phyloP scores from a whole-genome alignment of 441 rosid genomes.

The Flueggea neowawraea region DNA sequence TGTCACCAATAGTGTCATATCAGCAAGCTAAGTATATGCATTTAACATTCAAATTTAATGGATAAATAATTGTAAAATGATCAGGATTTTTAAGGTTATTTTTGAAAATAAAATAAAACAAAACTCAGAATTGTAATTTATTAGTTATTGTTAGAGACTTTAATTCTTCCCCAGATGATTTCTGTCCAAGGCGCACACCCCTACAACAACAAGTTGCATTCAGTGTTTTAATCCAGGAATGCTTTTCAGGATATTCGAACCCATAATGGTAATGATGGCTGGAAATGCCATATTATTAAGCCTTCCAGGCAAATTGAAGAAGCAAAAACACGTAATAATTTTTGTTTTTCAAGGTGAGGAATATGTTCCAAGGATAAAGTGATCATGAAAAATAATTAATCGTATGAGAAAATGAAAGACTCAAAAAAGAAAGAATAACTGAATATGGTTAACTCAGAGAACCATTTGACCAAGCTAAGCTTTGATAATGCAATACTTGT shows the following conservation, averaged over 20 bases:
- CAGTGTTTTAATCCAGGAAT: not conserved
- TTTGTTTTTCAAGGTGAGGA: not conserved
- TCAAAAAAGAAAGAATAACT: not conserved
- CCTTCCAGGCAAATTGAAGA: conserved; percentile 1
- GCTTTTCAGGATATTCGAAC: not conserved
- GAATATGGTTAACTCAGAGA: not conserved
- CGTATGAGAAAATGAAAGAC: not conserved
- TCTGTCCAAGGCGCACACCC: not conserved
- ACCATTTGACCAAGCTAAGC: conserved; percentile 2
- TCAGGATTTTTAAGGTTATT: too few species aligned
- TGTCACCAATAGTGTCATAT: too few species aligned
- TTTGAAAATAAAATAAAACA: too few species aligned
- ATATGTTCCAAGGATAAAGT: conserved; percentile 20
- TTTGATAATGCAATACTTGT: too few species aligned
- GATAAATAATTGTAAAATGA: too few species aligned
- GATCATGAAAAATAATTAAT: not conserved
- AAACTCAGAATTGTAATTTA: too few species aligned
- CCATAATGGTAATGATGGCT: not conserved
- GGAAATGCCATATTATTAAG: not conserved
- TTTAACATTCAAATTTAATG: too few species aligned
- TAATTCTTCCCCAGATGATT: not conserved
- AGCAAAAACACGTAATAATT: not conserved
- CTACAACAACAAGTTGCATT: not conserved
- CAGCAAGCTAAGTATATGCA: too few species aligned
- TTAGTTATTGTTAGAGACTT: too few species aligned